These are phyloP conservation scores for Phaeomoniella chlamydospora DNA, from an alignment of 2,329 filamentous ascomycete genomes.

Conservation along the genomic window DNA sequence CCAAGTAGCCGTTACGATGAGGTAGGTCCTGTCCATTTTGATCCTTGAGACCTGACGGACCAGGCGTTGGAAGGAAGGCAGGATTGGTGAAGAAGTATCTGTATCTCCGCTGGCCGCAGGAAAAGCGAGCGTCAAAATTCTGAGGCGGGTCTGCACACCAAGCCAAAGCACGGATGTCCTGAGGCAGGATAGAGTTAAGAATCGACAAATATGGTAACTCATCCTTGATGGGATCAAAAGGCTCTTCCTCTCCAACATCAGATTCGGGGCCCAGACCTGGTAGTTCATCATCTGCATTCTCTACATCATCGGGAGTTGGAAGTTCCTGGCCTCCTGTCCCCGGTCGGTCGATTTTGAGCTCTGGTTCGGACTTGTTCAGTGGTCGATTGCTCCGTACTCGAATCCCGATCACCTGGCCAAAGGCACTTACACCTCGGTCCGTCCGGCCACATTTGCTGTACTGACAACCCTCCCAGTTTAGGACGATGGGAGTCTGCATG, in stretches of 20 bases:
- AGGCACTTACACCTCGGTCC: conserved; percentile 85
- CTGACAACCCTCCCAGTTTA: conserved; percentile 72
- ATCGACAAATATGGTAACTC: conserved; percentile 74
- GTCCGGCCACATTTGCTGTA: conserved; percentile 95
- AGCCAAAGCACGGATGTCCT: conserved; percentile 78
- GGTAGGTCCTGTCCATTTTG: conserved; percentile 10
- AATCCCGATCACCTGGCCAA: conserved; percentile 85
- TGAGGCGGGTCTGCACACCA: conserved; percentile 77
- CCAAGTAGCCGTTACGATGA: conserved; percentile 59
- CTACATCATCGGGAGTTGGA: conserved; percentile 1
- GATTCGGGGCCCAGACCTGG: conserved; percentile 17
- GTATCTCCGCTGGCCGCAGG: conserved; percentile 80
- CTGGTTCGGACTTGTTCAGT: conserved; percentile 6
- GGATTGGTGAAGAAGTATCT: conserved; percentile 97
- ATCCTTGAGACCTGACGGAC: conserved; percentile 29
- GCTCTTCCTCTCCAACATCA: conserved; percentile 19
- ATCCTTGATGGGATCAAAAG: conserved; percentile 56
- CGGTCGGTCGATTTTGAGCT: conserved; percentile 3
- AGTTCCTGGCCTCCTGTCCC: conserved; percentile 4
- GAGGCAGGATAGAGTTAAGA: conserved; percentile 74
- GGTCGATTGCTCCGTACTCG: conserved; percentile 60
- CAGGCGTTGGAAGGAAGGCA: conserved; percentile 57
- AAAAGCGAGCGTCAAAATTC: conserved; percentile 81
- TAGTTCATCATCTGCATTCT: conserved; percentile 5
- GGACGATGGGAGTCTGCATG: conserved; percentile 16